Conservation (phyloP, 2,329 filamentous ascomycete species). For the Ramularia endophylla region DNA sequence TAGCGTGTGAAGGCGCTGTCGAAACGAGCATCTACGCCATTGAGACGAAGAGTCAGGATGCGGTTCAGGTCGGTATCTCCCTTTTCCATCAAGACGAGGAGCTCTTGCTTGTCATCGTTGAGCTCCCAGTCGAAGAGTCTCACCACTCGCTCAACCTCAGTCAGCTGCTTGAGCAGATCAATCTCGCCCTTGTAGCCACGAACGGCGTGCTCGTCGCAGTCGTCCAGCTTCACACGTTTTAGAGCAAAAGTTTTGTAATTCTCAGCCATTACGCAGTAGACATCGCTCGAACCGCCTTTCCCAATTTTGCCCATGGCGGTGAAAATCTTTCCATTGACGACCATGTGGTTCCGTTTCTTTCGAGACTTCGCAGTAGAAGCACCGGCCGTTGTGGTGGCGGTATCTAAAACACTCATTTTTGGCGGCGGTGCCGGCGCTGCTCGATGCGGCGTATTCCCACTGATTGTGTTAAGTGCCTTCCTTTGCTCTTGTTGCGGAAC, state of each 20-base stretch:
- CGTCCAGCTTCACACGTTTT: slow-evolving; percentile 86
- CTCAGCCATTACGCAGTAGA: slow-evolving; percentile 94
- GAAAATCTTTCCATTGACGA: slow-evolving; percentile 86
- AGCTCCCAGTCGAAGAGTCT: slow-evolving; percentile 87
- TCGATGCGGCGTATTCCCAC: slow-evolving; percentile 68
- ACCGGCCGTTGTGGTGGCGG: slow-evolving; percentile 77
- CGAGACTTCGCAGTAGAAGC: slow-evolving; percentile 67
- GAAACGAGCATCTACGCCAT: slow-evolving; percentile 63
- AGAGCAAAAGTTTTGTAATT: slow-evolving; percentile 93
- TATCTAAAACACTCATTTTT: slow-evolving; percentile 95
- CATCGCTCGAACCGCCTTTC: slow-evolving; percentile 85
- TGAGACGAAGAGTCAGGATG: slow-evolving; percentile 67
- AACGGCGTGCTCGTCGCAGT: slow-evolving; percentile 77
- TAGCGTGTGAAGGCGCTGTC: slow-evolving; percentile 91
- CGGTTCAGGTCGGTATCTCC: slow-evolving; percentile 90
- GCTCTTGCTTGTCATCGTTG: slow-evolving; percentile 77
- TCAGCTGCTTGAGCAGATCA: slow-evolving; percentile 75
- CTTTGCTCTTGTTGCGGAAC: slow-evolving; percentile 32
- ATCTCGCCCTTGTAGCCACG: slow-evolving; percentile 93
- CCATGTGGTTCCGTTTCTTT: slow-evolving; percentile 76
- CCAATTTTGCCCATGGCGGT: slow-evolving; percentile 86
- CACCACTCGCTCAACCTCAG: slow-evolving; percentile 83
- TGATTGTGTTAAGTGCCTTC: slow-evolving; percentile 48
- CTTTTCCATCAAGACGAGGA: slow-evolving; percentile 94
- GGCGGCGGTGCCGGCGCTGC: slow-evolving; percentile 74